Conservation (phyloP, 2,329 filamentous ascomycete species). For the Hansfordia pulvinata region DNA sequence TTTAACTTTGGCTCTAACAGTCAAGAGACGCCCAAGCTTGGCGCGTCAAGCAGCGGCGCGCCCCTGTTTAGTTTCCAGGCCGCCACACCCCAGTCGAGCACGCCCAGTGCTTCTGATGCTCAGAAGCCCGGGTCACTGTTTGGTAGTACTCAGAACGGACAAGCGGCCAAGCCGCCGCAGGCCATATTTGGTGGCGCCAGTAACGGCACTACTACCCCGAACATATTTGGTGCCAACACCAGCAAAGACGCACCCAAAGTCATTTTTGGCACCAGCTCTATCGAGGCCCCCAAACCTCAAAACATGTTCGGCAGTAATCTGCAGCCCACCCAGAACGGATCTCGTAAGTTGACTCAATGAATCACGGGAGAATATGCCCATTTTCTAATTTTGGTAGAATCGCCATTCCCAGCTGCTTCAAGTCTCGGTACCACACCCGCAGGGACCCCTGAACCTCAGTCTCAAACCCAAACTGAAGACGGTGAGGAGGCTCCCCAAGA, state of each 20-base stretch:
- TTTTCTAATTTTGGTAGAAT: constrained; percentile 10
- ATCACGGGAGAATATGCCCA: too few relatives aligned
- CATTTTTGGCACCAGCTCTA: too few relatives aligned
- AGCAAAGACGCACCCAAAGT: too few relatives aligned
- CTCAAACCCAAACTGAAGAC: constrained; percentile 30
- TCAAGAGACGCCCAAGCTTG: constrained; percentile 9
- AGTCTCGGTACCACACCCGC: constrained; percentile 47
- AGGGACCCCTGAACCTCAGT: constrained; percentile 44
- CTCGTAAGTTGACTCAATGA: too few relatives aligned
- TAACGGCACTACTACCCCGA: constrained; percentile 21
- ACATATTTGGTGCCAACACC: too few relatives aligned
- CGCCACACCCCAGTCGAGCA: constrained; percentile 13
- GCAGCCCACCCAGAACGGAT: too few relatives aligned
- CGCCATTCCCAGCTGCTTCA: constrained; percentile 38
- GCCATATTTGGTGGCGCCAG: constrained; percentile 15
- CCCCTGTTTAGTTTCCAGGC: constrained; percentile 23
- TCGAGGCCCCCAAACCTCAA: too few relatives aligned
- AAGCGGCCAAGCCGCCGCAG: too few relatives aligned
- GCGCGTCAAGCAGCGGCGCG: constrained; percentile 12
- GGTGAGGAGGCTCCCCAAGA: constrained; percentile 43
- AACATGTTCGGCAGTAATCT: too few relatives aligned
- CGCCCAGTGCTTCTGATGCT: constrained; percentile 13
- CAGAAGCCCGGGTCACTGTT: constrained; percentile 12
- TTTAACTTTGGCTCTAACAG: constrained; percentile 9
- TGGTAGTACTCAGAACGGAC: too few relatives aligned